phyloP scores from a whole-genome alignment of 345 rosid genomes.

The Camelina hispida region DNA sequence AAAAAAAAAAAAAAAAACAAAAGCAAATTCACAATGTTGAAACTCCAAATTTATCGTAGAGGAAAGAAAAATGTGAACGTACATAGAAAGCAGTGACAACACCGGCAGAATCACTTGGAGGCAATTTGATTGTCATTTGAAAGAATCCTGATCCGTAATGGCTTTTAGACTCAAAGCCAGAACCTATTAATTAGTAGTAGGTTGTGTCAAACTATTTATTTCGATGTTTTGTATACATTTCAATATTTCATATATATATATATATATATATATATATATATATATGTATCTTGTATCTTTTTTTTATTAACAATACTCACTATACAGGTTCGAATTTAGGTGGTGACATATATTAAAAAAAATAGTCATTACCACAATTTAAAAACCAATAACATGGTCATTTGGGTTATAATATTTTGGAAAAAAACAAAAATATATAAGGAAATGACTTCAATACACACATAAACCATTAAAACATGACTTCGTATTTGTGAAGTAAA shows the following conservation, averaged over 20 bases:
- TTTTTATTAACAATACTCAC: not conserved
- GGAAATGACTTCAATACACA: not conserved
- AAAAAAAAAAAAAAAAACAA: not conserved
- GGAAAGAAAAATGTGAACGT: too few relatives aligned
- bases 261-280: too few relatives aligned
- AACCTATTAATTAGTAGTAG: not conserved
- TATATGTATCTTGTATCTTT: too few relatives aligned
- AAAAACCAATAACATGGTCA: not conserved
- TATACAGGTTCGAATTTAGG: not conserved
- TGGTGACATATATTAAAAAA: not conserved
- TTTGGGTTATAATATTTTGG: not conserved
- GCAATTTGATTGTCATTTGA: conserved; percentile 53
- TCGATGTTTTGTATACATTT: not conserved
- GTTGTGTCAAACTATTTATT: not conserved
- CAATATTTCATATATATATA: not conserved
- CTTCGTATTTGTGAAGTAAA: not conserved
- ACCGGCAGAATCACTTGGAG: conserved; percentile 57
- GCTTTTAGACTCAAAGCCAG: conserved; percentile 52
- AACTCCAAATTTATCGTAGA: not conserved
- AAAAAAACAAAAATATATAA: too few relatives aligned
- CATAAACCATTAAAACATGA: not conserved
- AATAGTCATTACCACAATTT: not conserved
- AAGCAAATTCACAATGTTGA: not conserved
- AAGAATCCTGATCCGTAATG: conserved; percentile 58
- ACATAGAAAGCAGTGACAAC: conserved; percentile 66